phyloP scores from a whole-genome alignment of 495 filamentous ascomycete genomes.

The Neurospora sp. region DNA sequence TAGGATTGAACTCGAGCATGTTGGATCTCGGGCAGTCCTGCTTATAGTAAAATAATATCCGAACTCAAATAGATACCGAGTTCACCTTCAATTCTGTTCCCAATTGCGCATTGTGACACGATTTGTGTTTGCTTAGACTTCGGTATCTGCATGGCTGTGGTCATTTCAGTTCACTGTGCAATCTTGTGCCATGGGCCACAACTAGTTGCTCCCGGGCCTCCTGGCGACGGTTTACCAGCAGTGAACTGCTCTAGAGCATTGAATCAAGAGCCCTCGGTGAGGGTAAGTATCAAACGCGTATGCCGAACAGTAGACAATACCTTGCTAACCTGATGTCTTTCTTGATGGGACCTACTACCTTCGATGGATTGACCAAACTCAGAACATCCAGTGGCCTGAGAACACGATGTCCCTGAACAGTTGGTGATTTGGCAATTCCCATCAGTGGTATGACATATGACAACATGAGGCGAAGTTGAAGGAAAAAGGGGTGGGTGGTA shows the following conservation, averaged over 20 bases:
- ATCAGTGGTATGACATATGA: background rate
- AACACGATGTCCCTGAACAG: background rate
- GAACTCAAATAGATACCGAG: background rate
- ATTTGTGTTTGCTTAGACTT: background rate
- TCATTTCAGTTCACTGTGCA: background rate
- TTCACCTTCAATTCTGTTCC: background rate
- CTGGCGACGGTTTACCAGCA: background rate
- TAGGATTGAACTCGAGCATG: background rate
- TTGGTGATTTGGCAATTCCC: background rate
- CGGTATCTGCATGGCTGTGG: background rate
- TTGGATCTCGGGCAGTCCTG: background rate
- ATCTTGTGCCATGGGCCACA: background rate
- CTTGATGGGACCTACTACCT: background rate
- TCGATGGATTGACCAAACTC: background rate
- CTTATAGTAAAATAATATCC: background rate
- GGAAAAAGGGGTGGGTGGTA: background rate
- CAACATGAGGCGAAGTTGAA: background rate
- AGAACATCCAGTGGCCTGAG: background rate
- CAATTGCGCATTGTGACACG: background rate
- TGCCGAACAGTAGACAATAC: background rate
- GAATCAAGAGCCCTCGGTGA: background rate
- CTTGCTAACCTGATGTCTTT: background rate
- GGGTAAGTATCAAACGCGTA: background rate
- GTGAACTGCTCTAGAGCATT: background rate
- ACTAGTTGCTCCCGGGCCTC: background rate